Evolutionary conservation across 2,329 filamentous ascomycete genomes (phyloP).

Genomic region (Colletotrichum tofieldiae): DNA sequence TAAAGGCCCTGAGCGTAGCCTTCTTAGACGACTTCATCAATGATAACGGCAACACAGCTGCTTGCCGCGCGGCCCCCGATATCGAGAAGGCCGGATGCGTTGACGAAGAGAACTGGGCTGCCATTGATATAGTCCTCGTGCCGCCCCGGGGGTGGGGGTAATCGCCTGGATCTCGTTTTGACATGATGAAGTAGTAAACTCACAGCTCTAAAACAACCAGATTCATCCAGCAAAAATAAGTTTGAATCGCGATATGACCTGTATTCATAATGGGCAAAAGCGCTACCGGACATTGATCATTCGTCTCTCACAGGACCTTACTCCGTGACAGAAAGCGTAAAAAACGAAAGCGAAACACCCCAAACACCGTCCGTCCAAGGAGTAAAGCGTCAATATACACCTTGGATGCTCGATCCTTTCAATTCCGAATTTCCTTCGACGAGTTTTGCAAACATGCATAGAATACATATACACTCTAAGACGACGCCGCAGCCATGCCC

Average conservation of each 20-base stretch:
- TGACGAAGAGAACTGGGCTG: neutral
- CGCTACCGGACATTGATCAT: conserved; percentile 12
- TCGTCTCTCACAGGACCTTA: neutral
- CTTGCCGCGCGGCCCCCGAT: neutral
- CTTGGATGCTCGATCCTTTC: conserved; percentile 18
- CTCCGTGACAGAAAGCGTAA: neutral
- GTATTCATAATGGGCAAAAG: conserved; percentile 14
- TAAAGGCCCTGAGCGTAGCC: neutral
- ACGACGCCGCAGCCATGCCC: conserved; percentile 31
- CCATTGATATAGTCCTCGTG: neutral
- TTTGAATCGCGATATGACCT: too few relatives aligned
- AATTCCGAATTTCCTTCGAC: conserved; percentile 9
- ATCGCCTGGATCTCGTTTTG: neutral
- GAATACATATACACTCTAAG: conserved; percentile 21
- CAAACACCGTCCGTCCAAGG: conserved; percentile 21
- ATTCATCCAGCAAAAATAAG: too few relatives aligned
- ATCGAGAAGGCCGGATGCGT: neutral
- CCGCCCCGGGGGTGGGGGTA: neutral
- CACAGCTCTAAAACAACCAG: neutral
- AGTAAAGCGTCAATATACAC: conserved; percentile 13
- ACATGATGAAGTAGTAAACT: neutral
- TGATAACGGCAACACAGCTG: neutral
- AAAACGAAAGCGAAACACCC: conserved; percentile 7
- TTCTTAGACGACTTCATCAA: neutral
- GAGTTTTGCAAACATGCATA: neutral